Evolutionary conservation across 2,329 filamentous ascomycete species (phyloP), one percentile per base, ranked within the genome.

Genomic region (Coniochaeta hoffmannii): DNA sequence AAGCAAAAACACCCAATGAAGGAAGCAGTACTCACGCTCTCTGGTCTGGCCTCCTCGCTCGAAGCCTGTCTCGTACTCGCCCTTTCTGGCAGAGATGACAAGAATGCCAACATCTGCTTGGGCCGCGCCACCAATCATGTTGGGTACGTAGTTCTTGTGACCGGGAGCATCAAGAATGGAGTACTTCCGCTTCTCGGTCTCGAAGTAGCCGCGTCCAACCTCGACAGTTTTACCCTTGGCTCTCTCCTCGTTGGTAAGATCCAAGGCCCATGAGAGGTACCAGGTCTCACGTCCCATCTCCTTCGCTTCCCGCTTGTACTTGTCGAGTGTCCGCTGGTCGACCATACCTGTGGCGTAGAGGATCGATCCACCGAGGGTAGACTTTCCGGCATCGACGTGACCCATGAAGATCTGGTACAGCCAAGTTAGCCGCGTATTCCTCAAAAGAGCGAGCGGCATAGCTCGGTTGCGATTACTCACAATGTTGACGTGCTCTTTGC

Each of bases 31-130:
- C 50, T 49, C 63, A 62, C 49, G 50, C 81, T 99, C 94, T 69
- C 94, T 85, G 54, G 94, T 99, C 73, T 99, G 94, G 35, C 94
- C 93, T 60, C 94, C 94, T 77, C 90, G 69, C 79, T 99, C 94
- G 70, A 99, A 99, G 52, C 94, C 94, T 32, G 94, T 97, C 75
- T 99, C 94, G 72, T 97, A 99, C 75, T 99, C 94, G 68, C 94
- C 94, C 79, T 97, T 97, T 67, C 94, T 88, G 41, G 94, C 91
- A 53, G 89, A 95, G 67, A 97, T 97, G 69, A 99, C 94, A 50
- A 99, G 81, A 64, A 97, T 90, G 69, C 94, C 94, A 31, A 99
- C 86, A 71, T 96, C 91, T 51, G 91, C 91, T 73, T 96, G 91
- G 12, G 90, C 92, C 31, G 91, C 91, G 69, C 91, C 91, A 64